Evolutionary conservation across 2,329 filamentous ascomycete genomes (phyloP), one percentile per base, ranked within the genome.

Genomic region (Pseudopithomyces maydicus): DNA sequence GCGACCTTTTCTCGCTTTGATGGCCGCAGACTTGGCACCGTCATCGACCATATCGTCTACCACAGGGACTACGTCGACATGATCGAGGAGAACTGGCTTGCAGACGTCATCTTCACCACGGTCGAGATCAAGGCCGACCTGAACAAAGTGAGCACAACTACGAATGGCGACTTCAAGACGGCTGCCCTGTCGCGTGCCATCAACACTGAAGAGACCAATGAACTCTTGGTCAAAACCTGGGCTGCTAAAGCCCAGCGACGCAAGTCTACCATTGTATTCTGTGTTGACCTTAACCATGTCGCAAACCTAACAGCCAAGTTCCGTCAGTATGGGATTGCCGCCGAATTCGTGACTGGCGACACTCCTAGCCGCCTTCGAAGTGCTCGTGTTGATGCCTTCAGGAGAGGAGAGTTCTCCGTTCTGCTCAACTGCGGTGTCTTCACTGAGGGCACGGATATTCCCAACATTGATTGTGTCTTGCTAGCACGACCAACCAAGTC

Each of bases 391-490:
- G 87, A 91, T 32, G 85, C 85, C 2, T 99, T 99, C 76, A 90
- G 85, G 62, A 82, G 80, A 1, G 85, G 88, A 7, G 85, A 92
- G 42, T 98, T 91, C 61, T 91, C 92, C 0, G 91, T 99, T 1
- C 82, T 99, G 14, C 79, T 99, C 50, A 99, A 99, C 73, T 98
- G 95, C 70, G 93, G 93, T 8, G 90, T 99, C 39, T 98, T 97
- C 70, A 98, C 94, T 0, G 95, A 99, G 78, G 95, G 95, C 2
- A 99, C 95, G 0, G 95, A 99, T 70, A 97, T 99, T 32, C 95
- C 96, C 6, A 97, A 96, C 72, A 91, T 99, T 63, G 95, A 99
- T 78, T 98, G 95, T 71, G 86, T 99, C 22, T 73, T 99, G 8
- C 83, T 99, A 8, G 92, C 90, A 3, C 83, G 95, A 22, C 95